Percentiles rank a stretch among this genome's conserved stretches.
Evolutionary conservation across 2,329 filamentous ascomycete genomes (phyloP).

Genomic region (Pestalotiopsis sp.): DNA sequence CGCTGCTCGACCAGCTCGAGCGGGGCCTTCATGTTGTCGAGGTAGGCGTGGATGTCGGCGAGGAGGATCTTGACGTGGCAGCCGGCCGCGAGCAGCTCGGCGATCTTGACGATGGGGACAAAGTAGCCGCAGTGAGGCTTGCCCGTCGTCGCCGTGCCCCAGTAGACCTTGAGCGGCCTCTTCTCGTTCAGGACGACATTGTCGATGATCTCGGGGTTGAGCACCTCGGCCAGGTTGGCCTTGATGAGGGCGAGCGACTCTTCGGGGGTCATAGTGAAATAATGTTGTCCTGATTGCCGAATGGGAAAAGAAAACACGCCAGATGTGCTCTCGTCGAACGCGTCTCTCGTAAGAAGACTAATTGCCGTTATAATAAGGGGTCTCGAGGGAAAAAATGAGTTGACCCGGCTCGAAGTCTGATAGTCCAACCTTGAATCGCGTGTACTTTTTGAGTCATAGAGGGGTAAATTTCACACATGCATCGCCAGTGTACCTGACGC

Average conservation of each 20-base stretch:
- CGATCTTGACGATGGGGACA: slow-evolving; percentile 85
- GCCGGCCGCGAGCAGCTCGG: slow-evolving; percentile 81
- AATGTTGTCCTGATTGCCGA: slow-evolving; percentile 11
- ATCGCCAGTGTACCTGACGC: background rate
- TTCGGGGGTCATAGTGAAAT: slow-evolving; percentile 14
- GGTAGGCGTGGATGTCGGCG: slow-evolving; percentile 75
- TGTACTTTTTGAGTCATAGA: slow-evolving; percentile 13
- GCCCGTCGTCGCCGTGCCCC: slow-evolving; percentile 87
- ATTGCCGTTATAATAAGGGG: background rate
- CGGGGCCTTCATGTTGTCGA: slow-evolving; percentile 84
- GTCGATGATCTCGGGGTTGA: slow-evolving; percentile 84
- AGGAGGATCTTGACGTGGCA: slow-evolving; percentile 82
- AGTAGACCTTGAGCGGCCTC: slow-evolving; percentile 78
- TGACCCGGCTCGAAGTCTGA: background rate
- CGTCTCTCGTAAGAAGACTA: background rate
- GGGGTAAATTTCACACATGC: slow-evolving; percentile 11
- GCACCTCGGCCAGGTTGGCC: slow-evolving; percentile 78
- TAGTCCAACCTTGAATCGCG: background rate
- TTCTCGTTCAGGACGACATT: slow-evolving; percentile 70
- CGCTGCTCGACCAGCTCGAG: slow-evolving; percentile 84
- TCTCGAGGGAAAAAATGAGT: background rate
- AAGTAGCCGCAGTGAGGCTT: slow-evolving; percentile 89
- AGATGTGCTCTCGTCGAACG: background rate
- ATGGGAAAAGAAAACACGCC: background rate
- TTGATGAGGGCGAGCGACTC: slow-evolving; percentile 67